Evolutionary conservation across 768 basidiomycete species (phyloP).

Genomic region (Glaciozyma martinii): DNA sequence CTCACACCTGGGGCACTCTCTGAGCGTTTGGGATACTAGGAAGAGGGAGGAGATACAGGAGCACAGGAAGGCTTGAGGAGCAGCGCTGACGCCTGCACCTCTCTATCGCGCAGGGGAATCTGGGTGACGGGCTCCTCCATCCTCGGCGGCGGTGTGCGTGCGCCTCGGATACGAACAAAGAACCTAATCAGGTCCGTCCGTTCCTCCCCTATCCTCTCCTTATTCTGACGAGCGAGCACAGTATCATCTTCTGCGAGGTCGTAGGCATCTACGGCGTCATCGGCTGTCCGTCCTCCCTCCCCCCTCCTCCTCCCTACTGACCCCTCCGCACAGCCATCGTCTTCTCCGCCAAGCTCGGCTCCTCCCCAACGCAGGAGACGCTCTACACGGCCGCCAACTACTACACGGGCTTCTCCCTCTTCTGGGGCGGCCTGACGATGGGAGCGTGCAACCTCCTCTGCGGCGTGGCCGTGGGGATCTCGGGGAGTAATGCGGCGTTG

Average conservation of each 20-base stretch:
- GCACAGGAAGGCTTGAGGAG: background rate
- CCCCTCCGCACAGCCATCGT: conserved; percentile 58
- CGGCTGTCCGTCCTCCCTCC: conserved; percentile 29
- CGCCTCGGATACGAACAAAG: conserved; percentile 91
- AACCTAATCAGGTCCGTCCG: conserved; percentile 78
- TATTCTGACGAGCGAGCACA: conserved; percentile 36
- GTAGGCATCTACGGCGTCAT: conserved; percentile 97
- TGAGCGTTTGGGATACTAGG: background rate
- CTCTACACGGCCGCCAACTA: conserved; percentile 83
- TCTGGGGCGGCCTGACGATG: conserved; percentile 94
- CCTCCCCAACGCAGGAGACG: conserved; percentile 48
- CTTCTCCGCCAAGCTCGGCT: conserved; percentile 69
- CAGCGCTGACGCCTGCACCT: background rate
- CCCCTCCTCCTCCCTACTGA: background rate
- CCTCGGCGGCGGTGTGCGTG: conserved; percentile 85
- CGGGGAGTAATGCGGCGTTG: conserved; percentile 88
- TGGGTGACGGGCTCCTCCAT: conserved; percentile 95
- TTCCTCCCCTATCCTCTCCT: background rate
- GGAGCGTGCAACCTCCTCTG: conserved; percentile 91
- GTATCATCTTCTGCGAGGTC: conserved; percentile 99
- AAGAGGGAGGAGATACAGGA: background rate
- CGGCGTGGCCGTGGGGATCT: conserved; percentile 86
- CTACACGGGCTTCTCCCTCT: conserved; percentile 88
- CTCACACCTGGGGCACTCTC: too few species aligned
- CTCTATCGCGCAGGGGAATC: conserved; percentile 66